Base-by-base conservation (phyloP, 371 early-diverging fungal genomes). In the Capillidium rhysosporum region DNA sequence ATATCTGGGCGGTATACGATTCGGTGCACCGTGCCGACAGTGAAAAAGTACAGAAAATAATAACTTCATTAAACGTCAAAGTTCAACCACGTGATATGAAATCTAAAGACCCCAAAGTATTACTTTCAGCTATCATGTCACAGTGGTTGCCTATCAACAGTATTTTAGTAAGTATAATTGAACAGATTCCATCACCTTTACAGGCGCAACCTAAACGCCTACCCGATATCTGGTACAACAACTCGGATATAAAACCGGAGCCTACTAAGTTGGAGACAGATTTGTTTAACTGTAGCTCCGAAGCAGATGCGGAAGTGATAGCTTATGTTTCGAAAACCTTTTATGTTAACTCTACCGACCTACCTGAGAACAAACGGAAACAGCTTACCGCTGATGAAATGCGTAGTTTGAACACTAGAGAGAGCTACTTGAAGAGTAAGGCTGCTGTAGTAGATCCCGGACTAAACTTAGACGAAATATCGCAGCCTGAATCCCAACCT, bases 1-100 rank as follows among this genome's bases (percentile, higher is more conserved):
- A 93, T 56, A 76, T 98, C 4, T 98, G 96, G 94, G 79, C 88
- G 52, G 83, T 97, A 0, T 95, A 96, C 63, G 85, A 92, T 25
- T 79, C 80, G 55, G 84, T 84, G 10, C 65, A 85, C 46, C 29
- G 28, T 58, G 82, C 81, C 18, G 78, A 92, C 62, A 74, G 77
- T 20, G 89, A 82, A 45, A 83, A 83, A 58, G 76, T 89, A 8
- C 92, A 92, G 52, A 95, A 94, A 60, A 93, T 96, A 47, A 85
- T 92, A 4, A 73, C 71, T 48, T 73, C 90, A 1, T 68, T 94
- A 12, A 79, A 79, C 46, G 61, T 94, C 58, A 95, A 94, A 63
- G 67, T 95, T 1, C 60, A 82, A 14, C 92, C 94, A 0, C 71
- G 92, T 44, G 95, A 96, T 58, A 61, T 91, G 53, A 72, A 78